Percentiles rank a stretch among this genome's conserved stretches.
Conservation (phyloP, 192 early-diverging fungal species). For the Backusella parvicylindrica region DNA sequence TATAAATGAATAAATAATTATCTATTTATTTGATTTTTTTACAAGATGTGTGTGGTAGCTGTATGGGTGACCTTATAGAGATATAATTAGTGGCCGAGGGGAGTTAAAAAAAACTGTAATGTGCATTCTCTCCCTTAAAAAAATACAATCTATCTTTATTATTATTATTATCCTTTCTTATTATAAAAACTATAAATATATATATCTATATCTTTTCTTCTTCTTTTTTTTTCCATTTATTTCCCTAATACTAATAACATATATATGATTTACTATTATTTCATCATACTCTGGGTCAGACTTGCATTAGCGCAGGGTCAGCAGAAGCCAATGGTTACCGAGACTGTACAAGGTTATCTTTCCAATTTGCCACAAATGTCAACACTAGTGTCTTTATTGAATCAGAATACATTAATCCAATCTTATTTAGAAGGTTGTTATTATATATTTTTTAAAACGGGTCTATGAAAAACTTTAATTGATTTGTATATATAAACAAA, state of each 20-base stretch:
- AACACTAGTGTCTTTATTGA: neutral
- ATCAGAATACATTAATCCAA: neutral
- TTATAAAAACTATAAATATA: neutral
- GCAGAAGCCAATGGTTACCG: neutral
- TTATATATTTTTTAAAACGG: neutral
- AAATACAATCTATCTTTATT: neutral
- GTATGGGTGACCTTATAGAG: constrained; percentile 13
- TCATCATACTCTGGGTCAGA: neutral
- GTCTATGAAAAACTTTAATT: neutral
- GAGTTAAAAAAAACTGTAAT: neutral
- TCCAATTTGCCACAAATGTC: neutral
- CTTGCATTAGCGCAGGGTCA: neutral
- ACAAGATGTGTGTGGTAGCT: constrained; percentile 11
- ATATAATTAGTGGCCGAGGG: constrained; percentile 5
- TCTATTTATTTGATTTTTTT: neutral
- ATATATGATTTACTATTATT: neutral
- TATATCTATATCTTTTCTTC: neutral
- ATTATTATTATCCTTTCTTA: neutral
- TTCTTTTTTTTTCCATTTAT: neutral
- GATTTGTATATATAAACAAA: neutral
- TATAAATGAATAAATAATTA: neutral
- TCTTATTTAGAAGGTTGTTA: neutral
- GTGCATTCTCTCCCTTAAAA: neutral
- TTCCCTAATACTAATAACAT: neutral
- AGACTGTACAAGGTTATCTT: neutral